Percentiles rank a stretch among this genome's conserved stretches.
phyloP scores from a whole-genome alignment of 805 yeast species.

The Tanozyma kutaoensis region DNA sequence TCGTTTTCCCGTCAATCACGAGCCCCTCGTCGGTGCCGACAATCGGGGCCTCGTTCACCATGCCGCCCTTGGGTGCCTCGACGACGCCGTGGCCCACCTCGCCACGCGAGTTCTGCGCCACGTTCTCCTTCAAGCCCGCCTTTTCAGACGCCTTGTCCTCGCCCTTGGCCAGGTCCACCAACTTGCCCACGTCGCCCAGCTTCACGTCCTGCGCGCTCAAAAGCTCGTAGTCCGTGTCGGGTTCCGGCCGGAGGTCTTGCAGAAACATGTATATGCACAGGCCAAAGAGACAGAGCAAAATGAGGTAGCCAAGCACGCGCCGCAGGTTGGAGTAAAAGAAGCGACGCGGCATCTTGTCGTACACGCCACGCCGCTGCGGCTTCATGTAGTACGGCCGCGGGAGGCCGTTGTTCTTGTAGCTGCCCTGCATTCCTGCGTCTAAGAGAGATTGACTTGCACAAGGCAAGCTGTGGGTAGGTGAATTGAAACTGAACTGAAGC shows the following conservation, averaged over 20 bases:
- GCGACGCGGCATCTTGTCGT: slow-evolving; percentile 16
- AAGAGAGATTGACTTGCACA: too few species aligned
- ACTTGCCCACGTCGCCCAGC: slow-evolving; percentile 14
- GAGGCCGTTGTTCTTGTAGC: slow-evolving; percentile 26
- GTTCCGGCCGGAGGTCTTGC: slow-evolving; percentile 18
- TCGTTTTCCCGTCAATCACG: neutral
- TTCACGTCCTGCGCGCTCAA: slow-evolving; percentile 5
- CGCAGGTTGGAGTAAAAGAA: slow-evolving; percentile 24
- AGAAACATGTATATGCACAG: slow-evolving; percentile 21
- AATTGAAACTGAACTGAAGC: neutral
- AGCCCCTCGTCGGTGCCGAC: slow-evolving; percentile 28
- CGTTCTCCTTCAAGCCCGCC: slow-evolving; percentile 22
- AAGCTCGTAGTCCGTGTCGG: slow-evolving; percentile 16
- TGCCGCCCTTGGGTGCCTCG: slow-evolving; percentile 34
- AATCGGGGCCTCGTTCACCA: slow-evolving; percentile 30
- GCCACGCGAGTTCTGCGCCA: slow-evolving; percentile 25
- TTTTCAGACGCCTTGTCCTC: slow-evolving; percentile 21
- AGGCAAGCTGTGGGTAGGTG: neutral
- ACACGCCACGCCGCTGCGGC: slow-evolving; percentile 22
- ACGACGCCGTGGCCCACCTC: slow-evolving; percentile 23
- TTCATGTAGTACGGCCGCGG: slow-evolving; percentile 35
- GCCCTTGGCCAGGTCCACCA: slow-evolving; percentile 12
- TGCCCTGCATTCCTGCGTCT: slow-evolving; percentile 38
- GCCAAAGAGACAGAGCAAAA: slow-evolving; percentile 20
- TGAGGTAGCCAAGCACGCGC: slow-evolving; percentile 22